Percentiles rank a stretch among this genome's conserved stretches.
Conservation (phyloP, 305 asterid genomes). For the Plantago coronopus region DNA sequence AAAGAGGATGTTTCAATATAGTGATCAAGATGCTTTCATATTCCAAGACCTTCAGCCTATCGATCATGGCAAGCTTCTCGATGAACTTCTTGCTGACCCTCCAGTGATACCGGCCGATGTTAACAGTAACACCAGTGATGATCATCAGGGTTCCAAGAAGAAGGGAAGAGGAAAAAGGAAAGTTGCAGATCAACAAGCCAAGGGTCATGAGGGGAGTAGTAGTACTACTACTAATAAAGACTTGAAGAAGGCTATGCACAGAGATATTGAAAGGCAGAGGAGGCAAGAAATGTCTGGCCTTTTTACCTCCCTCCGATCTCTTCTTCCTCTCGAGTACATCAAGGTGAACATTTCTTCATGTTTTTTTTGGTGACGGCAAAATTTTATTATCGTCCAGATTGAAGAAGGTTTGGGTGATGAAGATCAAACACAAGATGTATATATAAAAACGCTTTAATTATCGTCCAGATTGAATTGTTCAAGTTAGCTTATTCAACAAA, state of each 20-base stretch:
- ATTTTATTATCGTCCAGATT: too few species aligned
- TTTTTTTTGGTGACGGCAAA: too few species aligned
- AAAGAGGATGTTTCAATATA: not conserved
- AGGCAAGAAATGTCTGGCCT: slow-evolving; percentile 24
- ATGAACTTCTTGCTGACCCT: not conserved
- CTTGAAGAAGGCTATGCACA: slow-evolving; percentile 11
- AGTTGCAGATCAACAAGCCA: not conserved
- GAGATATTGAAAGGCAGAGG: slow-evolving; percentile 21
- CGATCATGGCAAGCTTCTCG: not conserved
- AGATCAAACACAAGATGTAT: too few species aligned
- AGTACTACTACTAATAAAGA: not conserved
- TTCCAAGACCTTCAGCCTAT: not conserved
- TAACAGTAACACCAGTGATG: not conserved
- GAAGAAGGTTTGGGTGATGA: too few species aligned
- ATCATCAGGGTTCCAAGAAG: not conserved
- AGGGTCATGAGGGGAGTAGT: not conserved
- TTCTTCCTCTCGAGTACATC: slow-evolving; percentile 19
- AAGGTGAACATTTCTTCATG: slow-evolving; percentile 5
- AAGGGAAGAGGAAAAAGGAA: not conserved
- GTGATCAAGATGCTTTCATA: not conserved
- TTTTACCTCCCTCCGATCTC: slow-evolving; percentile 19
- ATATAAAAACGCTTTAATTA: too few species aligned
- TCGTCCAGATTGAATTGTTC: too few species aligned
- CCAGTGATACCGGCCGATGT: not conserved
- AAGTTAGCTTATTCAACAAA: too few species aligned